phyloP scores from a whole-genome alignment of 1,284 basidiomycete species.

The Cutaneotrichosporon mucoides region DNA sequence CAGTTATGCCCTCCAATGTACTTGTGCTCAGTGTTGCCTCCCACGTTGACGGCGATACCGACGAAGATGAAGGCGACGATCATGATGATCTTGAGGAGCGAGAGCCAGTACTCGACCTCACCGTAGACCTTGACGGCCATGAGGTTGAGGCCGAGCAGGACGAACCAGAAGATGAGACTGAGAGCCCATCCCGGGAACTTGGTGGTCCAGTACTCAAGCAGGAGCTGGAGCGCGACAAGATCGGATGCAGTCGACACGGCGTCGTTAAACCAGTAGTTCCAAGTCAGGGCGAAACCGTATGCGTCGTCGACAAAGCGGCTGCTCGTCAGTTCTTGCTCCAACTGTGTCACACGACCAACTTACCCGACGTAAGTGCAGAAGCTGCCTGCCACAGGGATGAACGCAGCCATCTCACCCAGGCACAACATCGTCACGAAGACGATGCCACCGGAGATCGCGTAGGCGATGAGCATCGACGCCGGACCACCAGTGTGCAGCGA shows the following conservation, averaged over 20 bases:
- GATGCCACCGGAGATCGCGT: conserved; percentile 42
- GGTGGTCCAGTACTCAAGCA: conserved; percentile 68
- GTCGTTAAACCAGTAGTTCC: conserved; percentile 58
- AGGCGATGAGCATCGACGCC: conserved; percentile 22
- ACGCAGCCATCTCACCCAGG: conserved; percentile 51
- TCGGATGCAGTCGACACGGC: conserved; percentile 66
- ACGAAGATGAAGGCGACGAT: conserved; percentile 58
- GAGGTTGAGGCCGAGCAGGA: conserved; percentile 55
- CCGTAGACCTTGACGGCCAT: conserved; percentile 33
- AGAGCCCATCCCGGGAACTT: conserved; percentile 61
- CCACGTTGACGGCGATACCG: conserved; percentile 60
- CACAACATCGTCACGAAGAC: conserved; percentile 48
- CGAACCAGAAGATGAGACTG: conserved; percentile 65
- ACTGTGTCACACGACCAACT: background rate
- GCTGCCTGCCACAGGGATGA: conserved; percentile 56
- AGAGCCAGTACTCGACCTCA: conserved; percentile 51
- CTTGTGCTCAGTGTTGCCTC: conserved; percentile 45
- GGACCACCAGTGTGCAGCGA: conserved; percentile 47
- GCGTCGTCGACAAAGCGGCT: conserved; percentile 56
- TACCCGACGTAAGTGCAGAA: conserved; percentile 68
- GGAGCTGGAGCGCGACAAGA: conserved; percentile 68
- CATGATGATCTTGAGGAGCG: conserved; percentile 73
- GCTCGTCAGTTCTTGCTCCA: background rate
- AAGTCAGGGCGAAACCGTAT: conserved; percentile 74
- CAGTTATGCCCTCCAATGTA: conserved; percentile 51